Conservation (phyloP, 768 basidiomycete species). For the Pulveroboletus sp. region DNA sequence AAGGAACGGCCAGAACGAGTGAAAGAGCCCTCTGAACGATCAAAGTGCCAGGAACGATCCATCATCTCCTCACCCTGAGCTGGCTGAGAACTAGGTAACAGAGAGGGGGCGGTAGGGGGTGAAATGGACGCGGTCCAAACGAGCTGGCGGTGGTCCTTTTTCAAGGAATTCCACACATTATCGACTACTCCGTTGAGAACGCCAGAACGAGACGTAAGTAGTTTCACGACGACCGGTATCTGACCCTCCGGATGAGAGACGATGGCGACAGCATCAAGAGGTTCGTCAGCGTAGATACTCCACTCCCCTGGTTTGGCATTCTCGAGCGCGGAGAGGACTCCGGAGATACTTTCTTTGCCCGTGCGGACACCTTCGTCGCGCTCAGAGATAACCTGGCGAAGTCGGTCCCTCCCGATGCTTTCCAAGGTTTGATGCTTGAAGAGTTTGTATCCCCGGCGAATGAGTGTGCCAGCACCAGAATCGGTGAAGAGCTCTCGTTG, state of each 20-base stretch:
- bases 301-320: conserved; percentile 78
- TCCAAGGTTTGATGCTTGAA: conserved; percentile 84
- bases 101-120: conserved; percentile 9
- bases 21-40: conserved; percentile 96
- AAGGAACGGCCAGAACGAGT: conserved; percentile 89
- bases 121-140: conserved; percentile 94
- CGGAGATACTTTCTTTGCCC: conserved; percentile 82
- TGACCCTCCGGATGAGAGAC: conserved; percentile 90
- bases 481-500: conserved; percentile 99
- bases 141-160: conserved; percentile 86
- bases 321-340: conserved; percentile 56
- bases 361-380: conserved; percentile 88
- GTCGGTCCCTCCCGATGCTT: conserved; percentile 84
- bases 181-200: conserved; percentile 93
- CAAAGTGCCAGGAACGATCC: conserved; percentile 97
- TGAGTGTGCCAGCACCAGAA: conserved; percentile 94
- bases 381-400: conserved; percentile 92
- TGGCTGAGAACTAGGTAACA: conserved; percentile 1
- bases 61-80: conserved; percentile 68
- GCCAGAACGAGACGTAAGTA: conserved; percentile 83
- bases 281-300: conserved; percentile 98
- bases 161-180: conserved; percentile 96
- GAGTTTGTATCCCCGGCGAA: conserved; percentile 96
- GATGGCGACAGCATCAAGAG: conserved; percentile 90
- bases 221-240: conserved; percentile 87